Evolutionary conservation across 495 filamentous ascomycete species (phyloP).

Genomic region (Penicillium turbatum): DNA sequence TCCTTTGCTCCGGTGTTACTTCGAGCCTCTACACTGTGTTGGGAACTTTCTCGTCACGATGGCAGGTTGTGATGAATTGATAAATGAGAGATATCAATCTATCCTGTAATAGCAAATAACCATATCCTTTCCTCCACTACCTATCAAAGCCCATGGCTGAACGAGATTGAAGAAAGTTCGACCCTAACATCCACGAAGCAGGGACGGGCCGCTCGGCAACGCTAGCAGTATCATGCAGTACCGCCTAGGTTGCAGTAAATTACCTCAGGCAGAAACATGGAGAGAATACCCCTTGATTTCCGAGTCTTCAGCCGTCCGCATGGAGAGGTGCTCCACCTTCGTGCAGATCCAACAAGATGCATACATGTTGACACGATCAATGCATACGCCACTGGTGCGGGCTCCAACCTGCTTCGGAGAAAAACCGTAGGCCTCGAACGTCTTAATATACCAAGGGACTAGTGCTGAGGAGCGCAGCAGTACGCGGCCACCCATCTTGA

Average conservation of each 20-base stretch:
- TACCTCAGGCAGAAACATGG: too few relatives aligned
- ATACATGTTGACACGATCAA: background rate
- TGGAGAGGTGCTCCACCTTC: background rate
- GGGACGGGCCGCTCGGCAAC: background rate
- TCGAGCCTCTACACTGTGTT: too few relatives aligned
- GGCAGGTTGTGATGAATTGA: too few relatives aligned
- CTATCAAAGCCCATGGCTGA: background rate
- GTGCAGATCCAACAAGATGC: background rate
- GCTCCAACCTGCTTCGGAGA: background rate
- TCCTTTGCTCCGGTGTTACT: too few relatives aligned
- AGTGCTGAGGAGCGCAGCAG: background rate
- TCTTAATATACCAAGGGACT: background rate
- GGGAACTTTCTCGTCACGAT: too few relatives aligned
- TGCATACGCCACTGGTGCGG: background rate
- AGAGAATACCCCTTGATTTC: too few relatives aligned
- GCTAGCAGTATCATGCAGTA: background rate
- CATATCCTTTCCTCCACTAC: background rate
- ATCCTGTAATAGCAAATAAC: too few relatives aligned
- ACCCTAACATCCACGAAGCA: background rate
- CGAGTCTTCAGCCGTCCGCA: background rate
- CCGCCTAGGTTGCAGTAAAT: background rate
- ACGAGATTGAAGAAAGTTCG: background rate
- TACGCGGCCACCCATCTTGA: background rate
- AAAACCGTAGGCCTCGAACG: background rate
- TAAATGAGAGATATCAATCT: too few relatives aligned